phyloP scores from a whole-genome alignment of 768 basidiomycete genomes.

The Podaxis mareebaensis region DNA sequence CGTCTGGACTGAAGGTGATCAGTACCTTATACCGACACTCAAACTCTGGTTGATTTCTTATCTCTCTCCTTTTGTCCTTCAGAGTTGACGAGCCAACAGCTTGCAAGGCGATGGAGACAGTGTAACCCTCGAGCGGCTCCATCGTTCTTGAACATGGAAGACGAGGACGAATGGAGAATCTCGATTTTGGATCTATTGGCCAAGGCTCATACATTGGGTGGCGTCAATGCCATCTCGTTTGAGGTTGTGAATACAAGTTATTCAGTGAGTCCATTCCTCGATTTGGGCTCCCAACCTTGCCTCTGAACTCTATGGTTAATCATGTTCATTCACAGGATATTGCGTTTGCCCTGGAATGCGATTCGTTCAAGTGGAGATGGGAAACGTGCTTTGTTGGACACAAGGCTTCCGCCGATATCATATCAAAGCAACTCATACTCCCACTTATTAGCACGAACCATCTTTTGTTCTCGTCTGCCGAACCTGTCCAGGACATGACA shows the following conservation, averaged over 20 bases:
- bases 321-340: slow-evolving; percentile 51
- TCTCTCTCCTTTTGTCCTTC: neutral
- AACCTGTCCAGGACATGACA: slow-evolving; percentile 55
- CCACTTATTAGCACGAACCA: slow-evolving; percentile 75
- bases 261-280: slow-evolving; percentile 44
- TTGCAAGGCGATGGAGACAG: slow-evolving; percentile 70
- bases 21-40: slow-evolving; percentile 4
- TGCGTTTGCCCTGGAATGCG: slow-evolving; percentile 59
- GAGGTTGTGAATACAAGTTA: slow-evolving; percentile 59
- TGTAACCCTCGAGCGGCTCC: slow-evolving; percentile 46
- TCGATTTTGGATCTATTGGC: slow-evolving; percentile 54
- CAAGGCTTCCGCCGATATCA: slow-evolving; percentile 65
- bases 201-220: slow-evolving; percentile 62
- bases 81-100: slow-evolving; percentile 54
- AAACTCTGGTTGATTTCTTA: slow-evolving; percentile 18
- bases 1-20: slow-evolving; percentile 73
- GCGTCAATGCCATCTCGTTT: slow-evolving; percentile 56
- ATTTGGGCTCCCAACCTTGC: slow-evolving; percentile 2
- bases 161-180: slow-evolving; percentile 67
- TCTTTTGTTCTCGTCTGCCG: slow-evolving; percentile 63
- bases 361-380: slow-evolving; percentile 77
- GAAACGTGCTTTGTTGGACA: slow-evolving; percentile 67
- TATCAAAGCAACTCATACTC: slow-evolving; percentile 77
- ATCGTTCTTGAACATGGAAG: slow-evolving; percentile 30
- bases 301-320: slow-evolving; percentile 17